Evolutionary conservation across 1,284 basidiomycete species (phyloP), one percentile per base, ranked within the genome.

Genomic region (Microbotryum silenes-acaulis): DNA sequence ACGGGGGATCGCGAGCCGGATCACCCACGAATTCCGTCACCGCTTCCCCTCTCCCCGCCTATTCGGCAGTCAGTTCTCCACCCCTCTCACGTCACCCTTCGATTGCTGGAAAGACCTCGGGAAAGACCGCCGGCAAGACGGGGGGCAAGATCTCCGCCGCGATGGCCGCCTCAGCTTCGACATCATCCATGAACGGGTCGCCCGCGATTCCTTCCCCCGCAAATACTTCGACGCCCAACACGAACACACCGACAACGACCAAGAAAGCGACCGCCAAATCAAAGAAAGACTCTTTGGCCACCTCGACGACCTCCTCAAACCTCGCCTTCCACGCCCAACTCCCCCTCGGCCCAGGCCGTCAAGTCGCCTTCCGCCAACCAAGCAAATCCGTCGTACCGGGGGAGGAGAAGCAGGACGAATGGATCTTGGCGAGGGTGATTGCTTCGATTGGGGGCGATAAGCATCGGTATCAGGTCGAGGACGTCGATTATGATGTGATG

Each of bases 391-490:
- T 45, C 4, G 47, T 29, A 1, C 27, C 52, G 10, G 69, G 59
- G 6, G 62, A 61, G 25, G 68, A 69, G 27, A 67, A 55, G 14
- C 63, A 67, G 59, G 70, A 69, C 10, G 72, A 70, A 21, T 79
- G 77, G 76, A 79, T 79, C 54, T 68, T 79, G 54, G 78, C 76
- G 7, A 72, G 70, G n/a, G 71, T 80, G 29, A 71, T 75, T 52
- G 66, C 68, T 51, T 75, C 72, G 61, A 68, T 77, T 27, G 61
- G 64, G 1, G 71, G 72, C 16, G 78, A 79, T 65, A 76, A 75
- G 71, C 76, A 71, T 42, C 60, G 72, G 73, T 75, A 77, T 61
- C 70, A 71, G 9, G 75, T 76, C 18, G 68, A 73, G 46, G 75
- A 77, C 61, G 72, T 71, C 31, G 75, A 76, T 61, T 67, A 59